Evolutionary conservation across 768 basidiomycete species (phyloP).

Genomic region (Serendipita vermifera): DNA sequence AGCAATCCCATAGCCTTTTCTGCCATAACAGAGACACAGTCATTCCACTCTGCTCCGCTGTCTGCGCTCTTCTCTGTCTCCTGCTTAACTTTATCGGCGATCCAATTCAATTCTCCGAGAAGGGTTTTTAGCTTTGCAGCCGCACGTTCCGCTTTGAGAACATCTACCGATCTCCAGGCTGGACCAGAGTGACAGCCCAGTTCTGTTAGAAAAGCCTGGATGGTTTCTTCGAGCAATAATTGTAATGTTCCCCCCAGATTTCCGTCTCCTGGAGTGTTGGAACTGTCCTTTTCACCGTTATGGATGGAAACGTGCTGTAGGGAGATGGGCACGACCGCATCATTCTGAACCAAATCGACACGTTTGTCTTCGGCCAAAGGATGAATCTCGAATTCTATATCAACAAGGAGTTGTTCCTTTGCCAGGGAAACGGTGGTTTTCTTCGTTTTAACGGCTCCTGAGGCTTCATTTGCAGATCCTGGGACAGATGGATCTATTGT

Average conservation of each 20-base stretch:
- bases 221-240: too few species aligned
- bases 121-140: background rate
- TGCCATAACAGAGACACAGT: background rate
- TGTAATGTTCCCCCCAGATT: background rate
- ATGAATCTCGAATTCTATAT: background rate
- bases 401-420: slow-evolving; percentile 5
- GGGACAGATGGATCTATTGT: background rate
- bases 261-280: background rate
- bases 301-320: background rate
- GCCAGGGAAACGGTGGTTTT: background rate
- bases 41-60: background rate
- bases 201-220: background rate
- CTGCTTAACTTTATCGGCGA: background rate
- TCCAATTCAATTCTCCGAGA: background rate
- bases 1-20: background rate
- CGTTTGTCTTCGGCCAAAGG: background rate
- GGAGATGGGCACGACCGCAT: background rate
- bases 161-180: background rate
- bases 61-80: background rate
- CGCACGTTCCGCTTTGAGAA: background rate
- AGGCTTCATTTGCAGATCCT: background rate
- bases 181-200: background rate
- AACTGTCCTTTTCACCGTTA: background rate
- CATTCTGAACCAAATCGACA: background rate
- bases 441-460: background rate